These are phyloP conservation scores for Sphagnum fallax DNA, from an alignment of 228 moss, liverwort and hornwort genomes.

Conservation along the genomic window DNA sequence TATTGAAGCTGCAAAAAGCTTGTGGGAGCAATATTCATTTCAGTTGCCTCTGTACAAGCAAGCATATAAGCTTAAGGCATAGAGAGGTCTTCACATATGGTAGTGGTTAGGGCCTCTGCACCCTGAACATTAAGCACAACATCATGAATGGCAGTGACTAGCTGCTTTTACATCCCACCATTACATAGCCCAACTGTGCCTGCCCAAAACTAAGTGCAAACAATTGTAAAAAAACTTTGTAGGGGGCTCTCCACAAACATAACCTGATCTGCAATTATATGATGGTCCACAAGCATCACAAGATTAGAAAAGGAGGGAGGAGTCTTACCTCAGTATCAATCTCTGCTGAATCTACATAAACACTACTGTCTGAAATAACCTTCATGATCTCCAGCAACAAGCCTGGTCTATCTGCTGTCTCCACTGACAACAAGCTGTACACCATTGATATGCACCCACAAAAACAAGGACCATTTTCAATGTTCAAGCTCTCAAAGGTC, in stretches of 20 bases:
- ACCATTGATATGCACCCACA: not conserved
- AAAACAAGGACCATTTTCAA: not conserved
- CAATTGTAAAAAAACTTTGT: not conserved
- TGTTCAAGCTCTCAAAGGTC: not conserved
- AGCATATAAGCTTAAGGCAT: too few relatives aligned
- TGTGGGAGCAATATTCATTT: too few relatives aligned
- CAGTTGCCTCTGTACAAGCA: too few relatives aligned
- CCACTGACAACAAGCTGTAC: conserved; percentile 62
- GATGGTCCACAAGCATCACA: too few relatives aligned
- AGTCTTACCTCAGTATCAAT: conserved; percentile 60
- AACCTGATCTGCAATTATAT: not conserved
- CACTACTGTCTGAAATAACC: conserved; percentile 69
- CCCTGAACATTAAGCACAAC: too few relatives aligned
- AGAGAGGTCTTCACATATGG: too few relatives aligned
- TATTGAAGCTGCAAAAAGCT: too few relatives aligned
- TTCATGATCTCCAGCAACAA: conserved; percentile 75
- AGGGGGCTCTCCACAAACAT: not conserved
- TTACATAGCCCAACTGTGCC: not conserved
- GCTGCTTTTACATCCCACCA: too few relatives aligned
- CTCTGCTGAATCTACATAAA: conserved; percentile 87
- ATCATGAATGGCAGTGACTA: too few relatives aligned
- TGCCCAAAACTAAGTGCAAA: not conserved
- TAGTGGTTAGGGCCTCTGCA: too few relatives aligned
- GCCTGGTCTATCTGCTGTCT: conserved; percentile 92
- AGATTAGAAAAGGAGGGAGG: not conserved